These are phyloP conservation scores for Catenaria anguillulae DNA, from an alignment of 371 early-diverging fungal genomes.

Conservation along the genomic window DNA sequence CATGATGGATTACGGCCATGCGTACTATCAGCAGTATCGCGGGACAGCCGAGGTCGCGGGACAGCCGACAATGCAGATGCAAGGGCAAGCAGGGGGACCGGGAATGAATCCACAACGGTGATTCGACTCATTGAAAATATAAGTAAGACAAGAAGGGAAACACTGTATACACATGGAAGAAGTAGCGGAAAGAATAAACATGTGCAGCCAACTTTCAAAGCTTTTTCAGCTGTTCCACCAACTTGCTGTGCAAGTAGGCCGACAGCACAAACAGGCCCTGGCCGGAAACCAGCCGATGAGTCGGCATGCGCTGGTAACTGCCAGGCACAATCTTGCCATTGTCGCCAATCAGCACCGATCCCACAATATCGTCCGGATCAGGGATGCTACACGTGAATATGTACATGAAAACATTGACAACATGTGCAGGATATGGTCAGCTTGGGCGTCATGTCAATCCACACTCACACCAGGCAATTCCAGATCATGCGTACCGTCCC, in stretches of 20 bases:
- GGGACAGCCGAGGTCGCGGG: no score
- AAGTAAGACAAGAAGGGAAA: no score
- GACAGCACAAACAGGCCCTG: constrained; percentile 56
- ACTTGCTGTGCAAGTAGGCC: constrained; percentile 29
- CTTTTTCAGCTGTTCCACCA: no score
- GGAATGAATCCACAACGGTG: no score
- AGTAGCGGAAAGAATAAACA: no score
- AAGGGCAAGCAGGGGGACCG: no score
- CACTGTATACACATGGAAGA: no score
- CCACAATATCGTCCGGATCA: constrained; percentile 66
- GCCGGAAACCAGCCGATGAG: constrained; percentile 51
- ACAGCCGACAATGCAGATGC: no score
- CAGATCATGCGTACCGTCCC: constrained; percentile 33
- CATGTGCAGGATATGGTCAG: not conserved
- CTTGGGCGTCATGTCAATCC: not conserved
- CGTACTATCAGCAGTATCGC: no score
- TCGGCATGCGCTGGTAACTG: constrained; percentile 56
- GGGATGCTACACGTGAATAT: constrained; percentile 2
- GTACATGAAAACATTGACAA: not conserved
- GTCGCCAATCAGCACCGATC: constrained; percentile 43
- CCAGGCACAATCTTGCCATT: constrained; percentile 17
- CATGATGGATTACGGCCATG: no score
- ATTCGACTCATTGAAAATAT: no score
- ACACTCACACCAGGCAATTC: not conserved
- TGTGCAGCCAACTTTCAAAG: no score